Evolutionary conservation across 345 rosid genomes (phyloP).

Genomic region (Salix brachista): DNA sequence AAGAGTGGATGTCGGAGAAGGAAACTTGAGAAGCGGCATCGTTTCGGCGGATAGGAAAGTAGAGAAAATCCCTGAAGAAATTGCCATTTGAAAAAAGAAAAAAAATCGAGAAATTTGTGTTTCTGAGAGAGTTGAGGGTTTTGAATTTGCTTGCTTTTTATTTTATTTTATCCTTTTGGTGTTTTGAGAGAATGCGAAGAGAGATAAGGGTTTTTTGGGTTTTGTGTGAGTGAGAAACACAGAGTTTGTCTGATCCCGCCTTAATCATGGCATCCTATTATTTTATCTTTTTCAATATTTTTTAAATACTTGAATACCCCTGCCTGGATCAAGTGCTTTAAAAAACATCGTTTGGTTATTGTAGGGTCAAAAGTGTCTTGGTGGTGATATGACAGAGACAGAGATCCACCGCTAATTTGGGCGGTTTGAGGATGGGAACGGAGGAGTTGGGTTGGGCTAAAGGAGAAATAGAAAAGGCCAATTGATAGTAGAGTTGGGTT

Average conservation of each 20-base stretch:
- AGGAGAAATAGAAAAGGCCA: no score
- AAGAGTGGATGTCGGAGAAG: conserved; percentile 13
- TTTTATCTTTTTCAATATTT: neutral
- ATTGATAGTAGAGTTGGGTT: neutral
- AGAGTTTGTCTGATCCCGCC: conserved; percentile 5
- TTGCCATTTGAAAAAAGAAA: conserved; percentile 31
- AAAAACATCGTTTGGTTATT: neutral
- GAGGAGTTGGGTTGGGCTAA: conserved; percentile 13
- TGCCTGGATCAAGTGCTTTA: no score
- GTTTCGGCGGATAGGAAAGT: conserved; percentile 39
- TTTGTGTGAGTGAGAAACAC: neutral
- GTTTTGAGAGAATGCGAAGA: neutral
- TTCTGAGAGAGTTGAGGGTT: conserved; percentile 22
- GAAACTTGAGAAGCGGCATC: conserved; percentile 21
- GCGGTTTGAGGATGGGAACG: neutral
- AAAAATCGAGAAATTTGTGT: neutral
- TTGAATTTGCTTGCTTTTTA: conserved; percentile 37
- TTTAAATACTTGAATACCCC: neutral
- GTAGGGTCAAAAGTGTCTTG: neutral
- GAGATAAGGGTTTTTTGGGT: neutral
- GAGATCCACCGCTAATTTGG: neutral
- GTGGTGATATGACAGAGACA: neutral
- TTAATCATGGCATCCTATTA: neutral
- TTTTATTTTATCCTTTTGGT: neutral
- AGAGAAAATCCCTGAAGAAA: conserved; percentile 42